Conservation (phyloP, 2,329 filamentous ascomycete genomes). For the Colletotrichum tropicicola region DNA sequence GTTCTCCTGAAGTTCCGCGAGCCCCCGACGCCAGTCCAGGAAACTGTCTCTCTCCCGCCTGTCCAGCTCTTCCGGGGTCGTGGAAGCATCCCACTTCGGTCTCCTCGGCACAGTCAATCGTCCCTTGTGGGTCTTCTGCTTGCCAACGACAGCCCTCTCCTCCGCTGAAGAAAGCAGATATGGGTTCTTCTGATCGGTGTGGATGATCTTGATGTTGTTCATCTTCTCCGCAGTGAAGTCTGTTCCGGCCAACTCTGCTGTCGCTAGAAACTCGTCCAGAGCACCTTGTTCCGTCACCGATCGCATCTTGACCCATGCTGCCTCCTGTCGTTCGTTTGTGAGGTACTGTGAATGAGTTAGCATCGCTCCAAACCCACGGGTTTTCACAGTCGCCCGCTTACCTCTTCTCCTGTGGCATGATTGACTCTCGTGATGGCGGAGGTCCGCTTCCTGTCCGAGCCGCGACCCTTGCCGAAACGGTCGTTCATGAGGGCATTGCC, state of each 20-base stretch:
- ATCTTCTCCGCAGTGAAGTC: slow-evolving; percentile 99
- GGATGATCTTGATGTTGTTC: slow-evolving; percentile 99
- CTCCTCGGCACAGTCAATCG: slow-evolving; percentile 89
- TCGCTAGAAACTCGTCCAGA: slow-evolving; percentile 95
- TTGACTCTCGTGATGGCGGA: slow-evolving; percentile 72
- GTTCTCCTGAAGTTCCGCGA: slow-evolving; percentile 93
- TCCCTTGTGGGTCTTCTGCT: slow-evolving; percentile 82
- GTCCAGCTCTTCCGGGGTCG: slow-evolving; percentile 86
- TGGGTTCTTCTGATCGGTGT: slow-evolving; percentile 94
- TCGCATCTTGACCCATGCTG: slow-evolving; percentile 98
- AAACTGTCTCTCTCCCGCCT: slow-evolving; percentile 81
- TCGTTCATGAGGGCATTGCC: slow-evolving; percentile 99
- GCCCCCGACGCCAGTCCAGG: slow-evolving; percentile 85
- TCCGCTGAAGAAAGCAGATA: slow-evolving; percentile 88
- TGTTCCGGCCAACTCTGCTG: slow-evolving; percentile 95
- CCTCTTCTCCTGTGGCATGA: slow-evolving; percentile 81
- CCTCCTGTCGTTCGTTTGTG: slow-evolving; percentile 89
- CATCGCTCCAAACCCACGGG: too few species aligned
- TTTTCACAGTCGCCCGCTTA: slow-evolving; percentile 39
- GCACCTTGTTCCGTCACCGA: slow-evolving; percentile 97
- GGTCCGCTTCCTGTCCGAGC: slow-evolving; percentile 79
- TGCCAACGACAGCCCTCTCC: slow-evolving; percentile 79
- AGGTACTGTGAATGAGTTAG: slow-evolving; percentile 70
- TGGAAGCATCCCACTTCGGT: slow-evolving; percentile 87
- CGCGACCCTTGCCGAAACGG: slow-evolving; percentile 94